These are phyloP conservation scores for Ophiocordyceps camponoti-saundersi DNA, from an alignment of 2,329 filamentous ascomycete species.

Conservation along the genomic window DNA sequence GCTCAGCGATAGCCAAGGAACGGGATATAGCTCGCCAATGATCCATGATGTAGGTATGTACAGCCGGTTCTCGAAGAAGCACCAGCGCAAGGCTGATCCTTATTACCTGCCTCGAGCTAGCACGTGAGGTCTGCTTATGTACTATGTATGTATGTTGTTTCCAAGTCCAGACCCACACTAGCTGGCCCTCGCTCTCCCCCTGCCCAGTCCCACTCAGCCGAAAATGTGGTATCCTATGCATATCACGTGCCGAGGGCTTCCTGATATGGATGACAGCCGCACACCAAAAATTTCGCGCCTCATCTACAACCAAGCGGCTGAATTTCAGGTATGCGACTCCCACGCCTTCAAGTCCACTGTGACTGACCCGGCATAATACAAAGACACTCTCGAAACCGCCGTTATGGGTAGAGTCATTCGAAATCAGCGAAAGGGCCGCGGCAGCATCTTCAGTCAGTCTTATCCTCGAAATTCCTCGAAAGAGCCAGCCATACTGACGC, in stretches of 20 bases:
- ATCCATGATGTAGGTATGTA: no score
- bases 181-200: no score
- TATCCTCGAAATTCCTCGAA: conserved; percentile 7
- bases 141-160: no score
- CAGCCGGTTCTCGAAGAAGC: no score
- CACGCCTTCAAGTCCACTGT: not conserved
- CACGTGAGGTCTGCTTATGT: no score
- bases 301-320: conserved; percentile 22
- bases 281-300: conserved; percentile 19
- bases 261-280: conserved; percentile 6
- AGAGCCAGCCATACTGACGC: conserved; percentile 12
- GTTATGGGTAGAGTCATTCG: conserved; percentile 44
- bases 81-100: no score
- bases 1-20: no score
- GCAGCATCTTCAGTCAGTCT: conserved; percentile 39
- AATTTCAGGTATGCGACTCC: conserved; percentile 15
- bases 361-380: conserved; percentile 3
- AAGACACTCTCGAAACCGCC: conserved; percentile 18
- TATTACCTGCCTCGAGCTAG: no score
- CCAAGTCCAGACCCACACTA: no score
- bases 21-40: no score
- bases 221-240: no score
- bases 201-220: no score
- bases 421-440: conserved; percentile 47
- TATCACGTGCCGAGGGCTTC: conserved; percentile 21